These are phyloP conservation scores for Spergularia azorica DNA, from an alignment of 179 eudicot genomes.

Conservation along the genomic window DNA sequence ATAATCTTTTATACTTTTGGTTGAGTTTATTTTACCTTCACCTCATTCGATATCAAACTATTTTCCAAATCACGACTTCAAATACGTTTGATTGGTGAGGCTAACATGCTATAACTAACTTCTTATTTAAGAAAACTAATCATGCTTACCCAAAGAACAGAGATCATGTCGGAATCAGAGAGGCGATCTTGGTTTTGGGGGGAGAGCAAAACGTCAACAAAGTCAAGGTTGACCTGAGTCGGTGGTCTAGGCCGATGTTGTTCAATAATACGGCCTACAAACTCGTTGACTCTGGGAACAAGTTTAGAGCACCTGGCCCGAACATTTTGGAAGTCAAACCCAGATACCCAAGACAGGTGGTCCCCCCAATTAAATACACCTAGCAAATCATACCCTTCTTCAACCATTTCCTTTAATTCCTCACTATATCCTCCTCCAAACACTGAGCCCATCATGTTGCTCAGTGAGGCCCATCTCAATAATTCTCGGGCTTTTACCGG, in stretches of 20 bases:
- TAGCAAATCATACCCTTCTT: constrained; percentile 79
- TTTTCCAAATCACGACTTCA: too few relatives aligned
- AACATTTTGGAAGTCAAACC: constrained; percentile 66
- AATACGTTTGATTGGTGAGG: too few relatives aligned
- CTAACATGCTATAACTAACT: too few relatives aligned
- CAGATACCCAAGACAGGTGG: constrained; percentile 70
- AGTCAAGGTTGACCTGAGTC: constrained; percentile 43
- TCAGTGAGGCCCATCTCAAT: constrained; percentile 63
- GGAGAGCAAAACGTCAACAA: constrained; percentile 75
- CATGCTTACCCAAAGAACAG: constrained; percentile 85
- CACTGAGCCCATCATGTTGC: constrained; percentile 89
- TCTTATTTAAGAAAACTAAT: not conserved
- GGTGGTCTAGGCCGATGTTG: constrained; percentile 45
- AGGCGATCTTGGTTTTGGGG: constrained; percentile 55
- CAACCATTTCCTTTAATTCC: constrained; percentile 61
- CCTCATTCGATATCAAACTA: too few relatives aligned
- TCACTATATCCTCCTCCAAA: constrained; percentile 38
- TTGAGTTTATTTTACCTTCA: too few relatives aligned
- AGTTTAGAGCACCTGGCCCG: constrained; percentile 67
- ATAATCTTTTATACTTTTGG: too few relatives aligned
- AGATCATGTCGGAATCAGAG: constrained; percentile 77
- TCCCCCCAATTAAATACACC: constrained; percentile 78
- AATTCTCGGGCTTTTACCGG: constrained; percentile 46
- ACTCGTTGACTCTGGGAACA: constrained; percentile 74
- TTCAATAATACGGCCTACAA: constrained; percentile 58